Conservation (phyloP, 805 yeast species). For the Lipomyces oligophaga region DNA sequence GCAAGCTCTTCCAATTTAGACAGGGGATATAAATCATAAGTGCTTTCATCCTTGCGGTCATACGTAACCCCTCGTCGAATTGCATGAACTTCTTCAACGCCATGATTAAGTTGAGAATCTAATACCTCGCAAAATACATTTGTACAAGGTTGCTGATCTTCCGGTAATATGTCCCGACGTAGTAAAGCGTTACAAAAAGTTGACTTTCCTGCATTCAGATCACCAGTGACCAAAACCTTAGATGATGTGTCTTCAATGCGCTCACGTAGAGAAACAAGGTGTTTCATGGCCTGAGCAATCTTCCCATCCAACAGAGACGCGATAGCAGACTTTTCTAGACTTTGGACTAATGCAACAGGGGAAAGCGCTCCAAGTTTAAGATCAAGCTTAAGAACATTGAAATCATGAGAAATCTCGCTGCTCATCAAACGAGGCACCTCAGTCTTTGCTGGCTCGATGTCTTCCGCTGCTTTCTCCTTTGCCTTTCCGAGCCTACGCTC, state of each 20-base stretch:
- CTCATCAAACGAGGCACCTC: slow-evolving; percentile 19
- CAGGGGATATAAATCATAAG: slow-evolving; percentile 57
- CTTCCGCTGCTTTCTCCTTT: background rate
- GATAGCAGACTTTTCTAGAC: slow-evolving; percentile 63
- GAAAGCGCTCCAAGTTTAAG: slow-evolving; percentile 50
- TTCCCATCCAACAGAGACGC: slow-evolving; percentile 68
- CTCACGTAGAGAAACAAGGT: slow-evolving; percentile 65
- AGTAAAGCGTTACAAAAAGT: slow-evolving; percentile 90
- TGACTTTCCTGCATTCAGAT: slow-evolving; percentile 92
- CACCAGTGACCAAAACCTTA: slow-evolving; percentile 94
- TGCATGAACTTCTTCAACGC: slow-evolving; percentile 90
- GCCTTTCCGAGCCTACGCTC: too few species aligned
- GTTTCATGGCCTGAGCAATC: slow-evolving; percentile 60
- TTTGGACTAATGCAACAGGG: slow-evolving; percentile 45
- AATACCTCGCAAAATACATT: slow-evolving; percentile 92
- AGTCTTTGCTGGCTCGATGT: background rate
- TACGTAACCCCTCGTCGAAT: slow-evolving; percentile 51
- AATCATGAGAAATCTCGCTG: slow-evolving; percentile 33
- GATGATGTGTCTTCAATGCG: slow-evolving; percentile 89
- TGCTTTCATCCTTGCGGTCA: slow-evolving; percentile 53
- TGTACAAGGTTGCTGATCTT: slow-evolving; percentile 97
- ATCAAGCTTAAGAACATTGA: slow-evolving; percentile 61
- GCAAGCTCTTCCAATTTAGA: slow-evolving; percentile 55
- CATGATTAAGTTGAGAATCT: slow-evolving; percentile 71
- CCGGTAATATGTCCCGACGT: slow-evolving; percentile 75